A percentile compares a stretch with the other conserved stretches of the same genome.
Evolutionary conservation across 2,329 filamentous ascomycete species (phyloP).

Genomic region (Rugonectria rugulosa): DNA sequence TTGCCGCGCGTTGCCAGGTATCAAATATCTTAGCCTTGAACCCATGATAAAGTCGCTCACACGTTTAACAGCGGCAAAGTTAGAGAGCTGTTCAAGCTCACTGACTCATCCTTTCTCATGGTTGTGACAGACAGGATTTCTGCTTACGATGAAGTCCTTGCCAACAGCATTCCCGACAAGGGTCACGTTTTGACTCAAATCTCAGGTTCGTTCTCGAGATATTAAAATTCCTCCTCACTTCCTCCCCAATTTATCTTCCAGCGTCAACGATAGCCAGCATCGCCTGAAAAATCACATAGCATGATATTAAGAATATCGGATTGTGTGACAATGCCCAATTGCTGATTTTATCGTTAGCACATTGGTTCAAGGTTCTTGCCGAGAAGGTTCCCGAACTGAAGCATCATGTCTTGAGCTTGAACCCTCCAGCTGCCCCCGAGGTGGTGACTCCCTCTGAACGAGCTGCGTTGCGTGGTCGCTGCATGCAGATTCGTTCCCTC

Average conservation of each 20-base stretch:
- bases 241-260: no score
- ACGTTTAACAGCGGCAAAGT: no score
- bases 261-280: no score
- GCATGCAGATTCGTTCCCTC: slow-evolving; percentile 79
- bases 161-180: slow-evolving; percentile 69
- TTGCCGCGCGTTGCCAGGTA: no score
- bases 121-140: slow-evolving; percentile 91
- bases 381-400: slow-evolving; percentile 56
- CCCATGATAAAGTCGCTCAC: no score
- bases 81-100: slow-evolving; percentile 79
- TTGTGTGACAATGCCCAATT: no score
- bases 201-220: slow-evolving; percentile 34
- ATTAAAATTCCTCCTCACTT: no score
- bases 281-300: no score
- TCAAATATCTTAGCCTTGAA: no score
- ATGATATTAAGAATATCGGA: no score
- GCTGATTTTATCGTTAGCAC: no score
- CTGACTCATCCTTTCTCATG: slow-evolving; percentile 78
- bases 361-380: slow-evolving; percentile 62
- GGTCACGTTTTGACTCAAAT: slow-evolving; percentile 57
- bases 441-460: slow-evolving; percentile 53
- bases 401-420: slow-evolving; percentile 60
- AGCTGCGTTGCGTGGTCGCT: slow-evolving; percentile 66
- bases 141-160: slow-evolving; percentile 91
- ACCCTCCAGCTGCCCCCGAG: slow-evolving; percentile 44